A percentile compares a stretch with the other conserved stretches of the same genome.
Conservation (phyloP, 805 yeast species). For the Cyberlindnera japonica region DNA sequence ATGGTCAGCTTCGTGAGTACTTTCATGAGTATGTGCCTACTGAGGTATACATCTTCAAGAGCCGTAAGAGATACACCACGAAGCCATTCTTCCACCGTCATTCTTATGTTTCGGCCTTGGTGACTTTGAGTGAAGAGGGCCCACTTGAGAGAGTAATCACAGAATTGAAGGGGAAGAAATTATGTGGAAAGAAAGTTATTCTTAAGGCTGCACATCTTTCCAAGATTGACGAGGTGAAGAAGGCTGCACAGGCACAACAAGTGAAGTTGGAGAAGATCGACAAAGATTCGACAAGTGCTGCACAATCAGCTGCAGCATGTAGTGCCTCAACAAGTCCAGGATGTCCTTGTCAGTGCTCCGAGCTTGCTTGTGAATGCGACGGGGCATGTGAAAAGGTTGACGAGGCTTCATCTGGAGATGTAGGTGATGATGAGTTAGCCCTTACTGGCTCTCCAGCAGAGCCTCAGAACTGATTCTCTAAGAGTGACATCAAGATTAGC, state of each 20-base stretch:
- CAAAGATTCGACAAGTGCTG: constrained; percentile 13
- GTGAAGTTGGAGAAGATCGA: constrained; percentile 14
- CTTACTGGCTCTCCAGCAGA: constrained; percentile 6
- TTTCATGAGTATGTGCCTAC: constrained; percentile 44
- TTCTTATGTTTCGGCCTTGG: constrained; percentile 46
- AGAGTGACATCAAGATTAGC: too few species aligned
- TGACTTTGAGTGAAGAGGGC: constrained; percentile 40
- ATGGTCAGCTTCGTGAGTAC: constrained; percentile 41
- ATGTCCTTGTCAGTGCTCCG: background rate
- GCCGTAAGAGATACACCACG: constrained; percentile 27
- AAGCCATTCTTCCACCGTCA: constrained; percentile 30
- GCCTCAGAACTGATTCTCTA: constrained; percentile 4
- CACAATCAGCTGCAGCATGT: background rate
- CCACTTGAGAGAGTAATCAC: constrained; percentile 42
- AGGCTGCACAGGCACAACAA: constrained; percentile 31
- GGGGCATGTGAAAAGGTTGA: background rate
- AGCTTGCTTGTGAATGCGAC: background rate
- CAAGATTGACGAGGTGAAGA: constrained; percentile 43
- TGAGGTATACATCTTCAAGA: constrained; percentile 45
- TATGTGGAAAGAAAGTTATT: constrained; percentile 34
- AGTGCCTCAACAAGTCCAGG: background rate
- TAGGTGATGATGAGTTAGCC: constrained; percentile 8
- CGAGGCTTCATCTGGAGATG: background rate
- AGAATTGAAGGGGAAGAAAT: constrained; percentile 34
- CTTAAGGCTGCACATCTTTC: constrained; percentile 39